A percentile compares a stretch with the other conserved stretches of the same genome.
Evolutionary conservation across 768 basidiomycete genomes (phyloP).

Genomic region (Russula foetens): DNA sequence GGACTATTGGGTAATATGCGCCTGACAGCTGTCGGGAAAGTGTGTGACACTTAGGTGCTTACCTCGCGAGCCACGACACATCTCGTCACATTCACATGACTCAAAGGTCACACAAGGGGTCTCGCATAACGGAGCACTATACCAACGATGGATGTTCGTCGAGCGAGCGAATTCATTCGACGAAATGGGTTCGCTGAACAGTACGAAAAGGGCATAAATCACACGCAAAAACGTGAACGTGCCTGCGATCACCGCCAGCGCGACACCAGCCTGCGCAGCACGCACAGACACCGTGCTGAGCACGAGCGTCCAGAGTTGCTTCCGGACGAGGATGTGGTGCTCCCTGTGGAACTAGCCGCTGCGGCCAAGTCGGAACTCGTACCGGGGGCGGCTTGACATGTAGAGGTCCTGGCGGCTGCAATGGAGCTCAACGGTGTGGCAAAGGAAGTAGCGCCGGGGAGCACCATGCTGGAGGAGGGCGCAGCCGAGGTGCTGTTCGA

Average conservation of each 20-base stretch:
- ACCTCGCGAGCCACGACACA: no score
- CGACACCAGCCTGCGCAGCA: slow-evolving; percentile 2
- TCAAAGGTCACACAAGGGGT: no score
- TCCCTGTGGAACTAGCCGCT: not conserved
- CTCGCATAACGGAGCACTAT: not conserved
- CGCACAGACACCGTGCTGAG: slow-evolving; percentile 1
- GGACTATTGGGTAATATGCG: no score
- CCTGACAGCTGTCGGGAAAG: no score
- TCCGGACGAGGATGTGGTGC: not conserved
- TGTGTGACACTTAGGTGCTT: no score
- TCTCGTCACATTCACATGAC: no score
- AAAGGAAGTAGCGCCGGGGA: not conserved
- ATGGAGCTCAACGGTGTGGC: not conserved
- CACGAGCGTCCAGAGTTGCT: not conserved
- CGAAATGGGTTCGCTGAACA: not conserved
- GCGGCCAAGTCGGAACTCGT: not conserved
- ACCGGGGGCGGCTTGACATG: not conserved
- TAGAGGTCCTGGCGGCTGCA: no score
- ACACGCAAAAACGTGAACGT: slow-evolving; percentile 13
- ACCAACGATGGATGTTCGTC: not conserved
- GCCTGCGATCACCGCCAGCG: slow-evolving; percentile 11
- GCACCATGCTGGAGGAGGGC: not conserved
- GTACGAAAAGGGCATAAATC: not conserved
- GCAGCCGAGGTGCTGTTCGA: not conserved
- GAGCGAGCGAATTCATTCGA: not conserved